Evolutionary conservation across 345 rosid genomes (phyloP).

Genomic region (Sisymbrium irio): DNA sequence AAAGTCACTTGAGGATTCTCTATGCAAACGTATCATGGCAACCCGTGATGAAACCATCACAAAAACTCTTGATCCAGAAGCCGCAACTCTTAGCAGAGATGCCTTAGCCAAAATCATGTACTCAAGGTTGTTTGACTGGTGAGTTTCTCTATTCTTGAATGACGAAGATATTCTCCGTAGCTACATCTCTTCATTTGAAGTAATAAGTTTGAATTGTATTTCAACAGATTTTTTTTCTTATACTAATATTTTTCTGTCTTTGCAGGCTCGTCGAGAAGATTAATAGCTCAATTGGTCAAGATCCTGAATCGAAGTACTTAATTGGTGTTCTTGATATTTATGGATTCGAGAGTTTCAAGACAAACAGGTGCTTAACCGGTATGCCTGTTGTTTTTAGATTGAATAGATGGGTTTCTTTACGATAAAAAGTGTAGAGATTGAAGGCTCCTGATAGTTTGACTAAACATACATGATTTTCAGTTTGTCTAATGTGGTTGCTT

Average conservation of each 20-base stretch:
- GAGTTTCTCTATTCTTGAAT: conserved; percentile 35
- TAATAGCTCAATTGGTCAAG: conserved; percentile 93
- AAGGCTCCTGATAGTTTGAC: background rate
- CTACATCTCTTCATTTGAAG: background rate
- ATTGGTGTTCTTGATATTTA: conserved; percentile 98
- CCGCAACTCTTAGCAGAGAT: conserved; percentile 86
- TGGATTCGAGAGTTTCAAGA: conserved; percentile 99
- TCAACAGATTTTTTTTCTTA: background rate
- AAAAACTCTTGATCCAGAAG: conserved; percentile 90
- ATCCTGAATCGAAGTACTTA: conserved; percentile 78
- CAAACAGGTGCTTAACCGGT: conserved; percentile 96
- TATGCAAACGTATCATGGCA: conserved; percentile 93
- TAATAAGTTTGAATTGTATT: background rate
- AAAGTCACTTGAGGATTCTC: conserved; percentile 90
- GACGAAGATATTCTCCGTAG: conserved; percentile 7
- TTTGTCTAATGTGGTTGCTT: conserved; percentile 7
- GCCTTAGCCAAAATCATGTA: conserved; percentile 95
- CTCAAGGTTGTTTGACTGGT: conserved; percentile 97
- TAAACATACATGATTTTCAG: background rate
- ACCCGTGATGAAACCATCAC: conserved; percentile 99
- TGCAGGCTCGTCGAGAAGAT: conserved; percentile 94
- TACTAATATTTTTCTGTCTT: conserved; percentile 2
- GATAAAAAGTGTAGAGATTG: no score
- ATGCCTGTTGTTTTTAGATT: conserved; percentile 53
- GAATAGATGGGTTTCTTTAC: conserved; percentile 38